Evolutionary conservation across 805 yeast species (phyloP).

Genomic region (Cyberlindnera suaveolens): DNA sequence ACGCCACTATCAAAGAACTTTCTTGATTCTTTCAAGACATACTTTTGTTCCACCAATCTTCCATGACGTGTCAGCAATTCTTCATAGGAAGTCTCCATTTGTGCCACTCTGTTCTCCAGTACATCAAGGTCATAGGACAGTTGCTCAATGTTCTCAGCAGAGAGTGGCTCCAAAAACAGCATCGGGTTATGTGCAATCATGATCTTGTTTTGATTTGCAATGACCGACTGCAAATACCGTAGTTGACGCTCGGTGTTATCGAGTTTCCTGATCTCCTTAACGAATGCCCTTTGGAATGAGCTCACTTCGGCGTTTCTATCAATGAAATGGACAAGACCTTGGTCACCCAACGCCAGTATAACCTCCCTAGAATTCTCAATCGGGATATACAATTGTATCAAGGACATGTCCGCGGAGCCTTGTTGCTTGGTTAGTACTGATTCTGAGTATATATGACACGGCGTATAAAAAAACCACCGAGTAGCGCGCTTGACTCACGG

Average conservation of each 20-base stretch:
- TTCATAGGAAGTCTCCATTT: conserved; percentile 64
- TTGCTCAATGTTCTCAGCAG: conserved; percentile 55
- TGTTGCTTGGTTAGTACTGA: conserved; percentile 4
- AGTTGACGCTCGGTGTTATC: conserved; percentile 89
- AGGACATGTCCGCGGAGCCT: conserved; percentile 95
- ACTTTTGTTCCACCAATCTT: conserved; percentile 65
- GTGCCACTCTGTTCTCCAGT: conserved; percentile 68
- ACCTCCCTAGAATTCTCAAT: conserved; percentile 85
- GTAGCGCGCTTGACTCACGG: conserved; percentile 23
- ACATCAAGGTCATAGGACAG: conserved; percentile 54
- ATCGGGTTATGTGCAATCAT: conserved; percentile 28
- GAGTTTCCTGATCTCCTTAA: conserved; percentile 73
- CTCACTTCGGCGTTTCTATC: conserved; percentile 79
- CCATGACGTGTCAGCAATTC: conserved; percentile 57
- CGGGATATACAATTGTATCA: conserved; percentile 86
- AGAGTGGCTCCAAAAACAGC: conserved; percentile 16
- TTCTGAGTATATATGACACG: background rate
- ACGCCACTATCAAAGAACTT: conserved; percentile 38
- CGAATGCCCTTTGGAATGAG: conserved; percentile 86
- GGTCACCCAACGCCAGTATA: conserved; percentile 79
- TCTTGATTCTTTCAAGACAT: conserved; percentile 46
- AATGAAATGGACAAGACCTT: conserved; percentile 81
- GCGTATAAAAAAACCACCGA: background rate
- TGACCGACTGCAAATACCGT: conserved; percentile 44
- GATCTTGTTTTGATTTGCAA: conserved; percentile 40